A percentile compares a stretch with the other conserved stretches of the same genome.
Conservation (phyloP, 2,329 filamentous ascomycete genomes). For the Penicillium sp. region DNA sequence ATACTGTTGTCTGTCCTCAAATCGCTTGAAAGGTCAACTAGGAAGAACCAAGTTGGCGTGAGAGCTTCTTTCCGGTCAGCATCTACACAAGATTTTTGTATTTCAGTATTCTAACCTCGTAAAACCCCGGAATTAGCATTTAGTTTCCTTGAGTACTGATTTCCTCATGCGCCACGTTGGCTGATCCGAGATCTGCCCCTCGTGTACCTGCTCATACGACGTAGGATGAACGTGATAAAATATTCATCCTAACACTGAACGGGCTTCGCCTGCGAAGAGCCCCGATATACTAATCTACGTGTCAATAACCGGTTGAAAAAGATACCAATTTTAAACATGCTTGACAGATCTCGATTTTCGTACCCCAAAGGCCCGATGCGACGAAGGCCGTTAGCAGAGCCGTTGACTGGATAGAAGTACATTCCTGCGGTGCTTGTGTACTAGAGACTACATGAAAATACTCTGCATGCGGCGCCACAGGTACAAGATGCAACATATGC, state of each 20-base stretch:
- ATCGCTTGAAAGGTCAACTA: too few relatives aligned
- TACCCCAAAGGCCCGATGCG: neutral
- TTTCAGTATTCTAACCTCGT: neutral
- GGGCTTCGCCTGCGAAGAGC: neutral
- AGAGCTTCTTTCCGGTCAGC: neutral
- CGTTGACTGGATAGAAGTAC: neutral
- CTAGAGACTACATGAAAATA: neutral
- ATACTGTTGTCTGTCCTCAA: too few relatives aligned
- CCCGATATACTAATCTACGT: neutral
- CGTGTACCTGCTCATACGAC: neutral
- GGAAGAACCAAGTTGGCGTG: too few relatives aligned
- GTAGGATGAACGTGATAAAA: too few relatives aligned
- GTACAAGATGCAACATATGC: neutral
- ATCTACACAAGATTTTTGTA: neutral
- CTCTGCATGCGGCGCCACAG: neutral
- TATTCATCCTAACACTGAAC: neutral
- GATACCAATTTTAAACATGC: constrained; percentile 11
- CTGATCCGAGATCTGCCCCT: neutral
- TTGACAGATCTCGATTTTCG: constrained; percentile 5
- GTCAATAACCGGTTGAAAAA: constrained; percentile 9
- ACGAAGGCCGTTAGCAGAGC: neutral
- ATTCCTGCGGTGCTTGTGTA: neutral
- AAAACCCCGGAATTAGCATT: neutral
- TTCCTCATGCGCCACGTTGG: neutral
- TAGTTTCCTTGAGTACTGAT: neutral